These are phyloP conservation scores for Wakefieldia striispora DNA, from an alignment of 768 basidiomycete species.

Conservation along the genomic window DNA sequence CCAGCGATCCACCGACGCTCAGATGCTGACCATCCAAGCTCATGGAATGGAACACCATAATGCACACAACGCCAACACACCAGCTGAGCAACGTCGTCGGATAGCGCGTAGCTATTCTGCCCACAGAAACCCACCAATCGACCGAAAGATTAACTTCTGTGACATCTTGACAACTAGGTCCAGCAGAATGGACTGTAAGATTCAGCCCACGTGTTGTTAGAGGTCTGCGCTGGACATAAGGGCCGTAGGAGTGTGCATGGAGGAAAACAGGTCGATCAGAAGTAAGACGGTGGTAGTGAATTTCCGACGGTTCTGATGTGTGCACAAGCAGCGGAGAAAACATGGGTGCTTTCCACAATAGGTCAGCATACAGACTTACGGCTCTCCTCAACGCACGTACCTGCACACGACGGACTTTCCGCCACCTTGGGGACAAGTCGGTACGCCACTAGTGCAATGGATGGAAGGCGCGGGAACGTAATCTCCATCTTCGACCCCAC, in stretches of 20 bases:
- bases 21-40: conserved; percentile 36
- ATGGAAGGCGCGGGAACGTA: conserved; percentile 53
- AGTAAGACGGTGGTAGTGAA: conserved; percentile 62
- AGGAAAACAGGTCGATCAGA: conserved; percentile 36
- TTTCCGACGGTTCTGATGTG: conserved; percentile 55
- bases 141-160: conserved; percentile 49
- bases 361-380: conserved; percentile 6
- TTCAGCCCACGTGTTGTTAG: conserved; percentile 39
- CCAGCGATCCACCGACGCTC: conserved; percentile 48
- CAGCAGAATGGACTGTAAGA: conserved; percentile 60
- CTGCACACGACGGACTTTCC: conserved; percentile 24
- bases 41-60: conserved; percentile 58
- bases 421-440: conserved; percentile 39
- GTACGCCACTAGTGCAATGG: conserved; percentile 67
- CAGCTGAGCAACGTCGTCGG: conserved; percentile 70
- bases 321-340: conserved; percentile 70
- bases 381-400: conserved; percentile 15
- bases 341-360: conserved; percentile 41
- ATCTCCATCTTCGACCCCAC: conserved; percentile 43
- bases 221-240: conserved; percentile 44
- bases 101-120: conserved; percentile 72
- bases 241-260: conserved; percentile 67
- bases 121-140: conserved; percentile 71
- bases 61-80: conserved; percentile 65
- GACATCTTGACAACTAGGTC: conserved; percentile 43